Conservation (phyloP, 371 early-diverging fungal species). For the Haplosporangium sp. region DNA sequence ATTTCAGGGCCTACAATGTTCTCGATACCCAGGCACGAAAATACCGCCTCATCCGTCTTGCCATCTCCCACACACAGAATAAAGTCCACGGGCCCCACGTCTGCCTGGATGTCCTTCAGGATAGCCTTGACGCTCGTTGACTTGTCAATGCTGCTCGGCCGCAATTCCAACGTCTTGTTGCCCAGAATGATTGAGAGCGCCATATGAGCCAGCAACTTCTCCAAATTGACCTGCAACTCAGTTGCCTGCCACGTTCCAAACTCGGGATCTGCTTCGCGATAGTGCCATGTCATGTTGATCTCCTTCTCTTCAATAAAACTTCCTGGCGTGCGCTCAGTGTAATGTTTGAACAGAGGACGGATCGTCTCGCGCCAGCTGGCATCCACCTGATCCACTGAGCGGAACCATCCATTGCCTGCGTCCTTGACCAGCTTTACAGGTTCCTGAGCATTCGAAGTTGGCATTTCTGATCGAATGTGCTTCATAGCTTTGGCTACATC, state of each 20-base stretch:
- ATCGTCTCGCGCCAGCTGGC: slow-evolving; percentile 92
- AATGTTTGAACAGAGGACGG: slow-evolving; percentile 91
- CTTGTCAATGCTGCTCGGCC: slow-evolving; percentile 93
- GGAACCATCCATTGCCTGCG: slow-evolving; percentile 75
- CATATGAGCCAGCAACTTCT: slow-evolving; percentile 92
- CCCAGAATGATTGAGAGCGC: slow-evolving; percentile 93
- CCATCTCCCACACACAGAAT: slow-evolving; percentile 93
- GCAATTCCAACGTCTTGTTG: slow-evolving; percentile 94
- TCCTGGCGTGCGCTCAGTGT: slow-evolving; percentile 95
- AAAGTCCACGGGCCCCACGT: slow-evolving; percentile 68
- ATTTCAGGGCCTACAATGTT: slow-evolving; percentile 59
- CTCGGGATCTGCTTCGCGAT: slow-evolving; percentile 87
- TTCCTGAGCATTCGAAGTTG: slow-evolving; percentile 40
- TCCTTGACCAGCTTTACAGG: slow-evolving; percentile 57
- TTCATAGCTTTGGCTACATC: slow-evolving; percentile 51
- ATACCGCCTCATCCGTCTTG: slow-evolving; percentile 92
- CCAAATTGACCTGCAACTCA: slow-evolving; percentile 94
- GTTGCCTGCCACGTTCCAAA: slow-evolving; percentile 90
- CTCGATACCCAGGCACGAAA: slow-evolving; percentile 74
- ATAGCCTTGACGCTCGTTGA: slow-evolving; percentile 89
- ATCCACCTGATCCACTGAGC: slow-evolving; percentile 86
- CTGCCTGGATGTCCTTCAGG: slow-evolving; percentile 74
- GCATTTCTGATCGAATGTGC: slow-evolving; percentile 34
- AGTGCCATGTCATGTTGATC: slow-evolving; percentile 93
- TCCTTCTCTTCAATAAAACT: slow-evolving; percentile 95